Evolutionary conservation across 2,329 filamentous ascomycete genomes (phyloP).

Genomic region (Pyrenochaeta sp.): DNA sequence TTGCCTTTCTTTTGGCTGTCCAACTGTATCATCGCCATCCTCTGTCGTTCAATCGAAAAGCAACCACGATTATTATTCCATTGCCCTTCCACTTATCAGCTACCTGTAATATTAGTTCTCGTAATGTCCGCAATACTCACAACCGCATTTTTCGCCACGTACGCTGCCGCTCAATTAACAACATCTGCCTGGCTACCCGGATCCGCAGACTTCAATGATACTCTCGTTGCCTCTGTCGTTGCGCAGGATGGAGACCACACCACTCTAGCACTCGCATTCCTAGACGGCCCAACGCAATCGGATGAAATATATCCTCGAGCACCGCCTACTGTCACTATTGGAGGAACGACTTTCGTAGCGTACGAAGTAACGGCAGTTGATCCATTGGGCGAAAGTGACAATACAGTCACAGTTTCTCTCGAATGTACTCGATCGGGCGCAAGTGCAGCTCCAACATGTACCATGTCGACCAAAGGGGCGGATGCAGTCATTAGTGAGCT

Average conservation of each 20-base stretch:
- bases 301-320: slow-evolving; percentile 10
- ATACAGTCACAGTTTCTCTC: slow-evolving; percentile 15
- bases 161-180: slow-evolving; percentile 34
- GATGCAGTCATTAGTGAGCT: slow-evolving; percentile 11
- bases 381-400: slow-evolving; percentile 1
- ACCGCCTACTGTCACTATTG: slow-evolving; percentile 19
- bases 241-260: slow-evolving; percentile 25
- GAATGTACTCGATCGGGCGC: slow-evolving; percentile 20
- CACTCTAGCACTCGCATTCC: slow-evolving; percentile 23
- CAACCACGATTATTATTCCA: not conserved
- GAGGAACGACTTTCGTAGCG: slow-evolving; percentile 27
- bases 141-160: slow-evolving; percentile 28
- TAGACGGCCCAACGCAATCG: slow-evolving; percentile 1
- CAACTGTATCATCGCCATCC: not conserved
- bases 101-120: not conserved
- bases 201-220: slow-evolving; percentile 11
- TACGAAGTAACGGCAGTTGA: slow-evolving; percentile 17
- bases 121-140: slow-evolving; percentile 35
- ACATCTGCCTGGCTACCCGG: slow-evolving; percentile 40
- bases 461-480: slow-evolving; percentile 16
- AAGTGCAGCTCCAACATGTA: slow-evolving; percentile 24
- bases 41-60: not conserved
- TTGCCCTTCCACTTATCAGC: not conserved
- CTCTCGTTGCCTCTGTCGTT: slow-evolving; percentile 34
- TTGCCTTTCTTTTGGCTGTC: not conserved